A percentile compares a stretch with the other conserved stretches of the same genome.
These are phyloP conservation scores for Haplosporangium gracile DNA, from an alignment of 192 early-diverging fungal species.

Conservation along the genomic window DNA sequence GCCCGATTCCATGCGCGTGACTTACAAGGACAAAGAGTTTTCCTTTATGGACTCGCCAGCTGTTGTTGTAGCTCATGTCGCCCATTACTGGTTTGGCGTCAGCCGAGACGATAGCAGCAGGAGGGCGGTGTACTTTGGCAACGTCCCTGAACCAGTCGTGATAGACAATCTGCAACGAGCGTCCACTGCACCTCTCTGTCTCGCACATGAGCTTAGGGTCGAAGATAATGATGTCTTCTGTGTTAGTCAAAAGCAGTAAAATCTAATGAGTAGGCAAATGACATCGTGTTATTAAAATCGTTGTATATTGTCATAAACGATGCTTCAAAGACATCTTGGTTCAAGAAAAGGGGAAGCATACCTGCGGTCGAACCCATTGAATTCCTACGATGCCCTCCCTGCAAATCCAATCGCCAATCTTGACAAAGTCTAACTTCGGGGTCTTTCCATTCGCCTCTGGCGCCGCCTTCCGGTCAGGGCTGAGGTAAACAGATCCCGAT, in stretches of 20 bases:
- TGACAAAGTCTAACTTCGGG: constrained; percentile 60
- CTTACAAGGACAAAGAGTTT: constrained; percentile 70
- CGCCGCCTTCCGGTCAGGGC: constrained; percentile 33
- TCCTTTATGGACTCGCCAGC: constrained; percentile 67
- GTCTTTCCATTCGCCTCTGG: constrained; percentile 32
- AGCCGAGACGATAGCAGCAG: background rate
- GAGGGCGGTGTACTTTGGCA: constrained; percentile 23
- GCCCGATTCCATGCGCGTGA: background rate
- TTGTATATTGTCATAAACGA: background rate
- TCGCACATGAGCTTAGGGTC: constrained; percentile 66
- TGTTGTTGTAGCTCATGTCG: constrained; percentile 69
- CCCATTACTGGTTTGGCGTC: constrained; percentile 32
- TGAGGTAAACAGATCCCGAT: constrained; percentile 15
- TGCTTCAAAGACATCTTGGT: background rate
- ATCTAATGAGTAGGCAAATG: constrained; percentile 52
- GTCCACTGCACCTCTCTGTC: constrained; percentile 62
- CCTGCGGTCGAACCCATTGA: constrained; percentile 72
- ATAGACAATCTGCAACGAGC: constrained; percentile 66
- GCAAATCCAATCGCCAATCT: constrained; percentile 65
- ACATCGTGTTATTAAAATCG: background rate
- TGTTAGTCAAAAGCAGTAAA: constrained; percentile 67
- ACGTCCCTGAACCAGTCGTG: constrained; percentile 70
- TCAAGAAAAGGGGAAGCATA: constrained; percentile 14
- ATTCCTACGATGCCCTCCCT: constrained; percentile 69
- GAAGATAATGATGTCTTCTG: constrained; percentile 70